Evolutionary conservation across 2,329 filamentous ascomycete species (phyloP).

Genomic region (Hortaea werneckii): DNA sequence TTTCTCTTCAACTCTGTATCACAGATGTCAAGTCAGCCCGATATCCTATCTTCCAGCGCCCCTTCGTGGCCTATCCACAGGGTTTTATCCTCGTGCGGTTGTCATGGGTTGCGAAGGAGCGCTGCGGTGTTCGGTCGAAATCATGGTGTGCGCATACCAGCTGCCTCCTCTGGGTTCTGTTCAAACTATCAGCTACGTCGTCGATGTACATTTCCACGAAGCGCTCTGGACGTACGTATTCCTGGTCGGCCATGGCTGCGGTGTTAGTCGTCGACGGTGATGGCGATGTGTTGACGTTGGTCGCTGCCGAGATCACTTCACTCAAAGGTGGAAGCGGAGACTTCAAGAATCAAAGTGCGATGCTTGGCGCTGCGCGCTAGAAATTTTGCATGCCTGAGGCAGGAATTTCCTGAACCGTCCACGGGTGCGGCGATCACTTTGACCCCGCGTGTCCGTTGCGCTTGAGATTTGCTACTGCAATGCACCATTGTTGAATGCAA

Average conservation of each 20-base stretch:
- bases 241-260: slow-evolving; percentile 68
- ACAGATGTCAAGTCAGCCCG: slow-evolving; percentile 22
- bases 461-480: no score
- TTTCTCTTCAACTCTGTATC: slow-evolving; percentile 89
- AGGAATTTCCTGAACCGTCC: no score
- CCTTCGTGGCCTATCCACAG: slow-evolving; percentile 33
- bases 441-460: no score
- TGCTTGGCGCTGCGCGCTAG: background rate
- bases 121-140: slow-evolving; percentile 8
- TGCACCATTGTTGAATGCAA: no score
- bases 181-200: slow-evolving; percentile 15
- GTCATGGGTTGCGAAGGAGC: slow-evolving; percentile 14
- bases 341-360: background rate
- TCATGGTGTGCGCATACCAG: slow-evolving; percentile 44
- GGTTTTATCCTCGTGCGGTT: slow-evolving; percentile 26
- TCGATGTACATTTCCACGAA: slow-evolving; percentile 2
- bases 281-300: slow-evolving; percentile 1
- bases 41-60: slow-evolving; percentile 29
- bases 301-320: background rate
- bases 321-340: background rate
- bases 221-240: slow-evolving; percentile 60
- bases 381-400: background rate
- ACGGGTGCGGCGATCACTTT: background rate
- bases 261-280: slow-evolving; percentile 30
- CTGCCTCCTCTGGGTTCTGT: slow-evolving; percentile 94